Evolutionary conservation across 495 filamentous ascomycete species (phyloP).

Genomic region (Xylaria sp.): DNA sequence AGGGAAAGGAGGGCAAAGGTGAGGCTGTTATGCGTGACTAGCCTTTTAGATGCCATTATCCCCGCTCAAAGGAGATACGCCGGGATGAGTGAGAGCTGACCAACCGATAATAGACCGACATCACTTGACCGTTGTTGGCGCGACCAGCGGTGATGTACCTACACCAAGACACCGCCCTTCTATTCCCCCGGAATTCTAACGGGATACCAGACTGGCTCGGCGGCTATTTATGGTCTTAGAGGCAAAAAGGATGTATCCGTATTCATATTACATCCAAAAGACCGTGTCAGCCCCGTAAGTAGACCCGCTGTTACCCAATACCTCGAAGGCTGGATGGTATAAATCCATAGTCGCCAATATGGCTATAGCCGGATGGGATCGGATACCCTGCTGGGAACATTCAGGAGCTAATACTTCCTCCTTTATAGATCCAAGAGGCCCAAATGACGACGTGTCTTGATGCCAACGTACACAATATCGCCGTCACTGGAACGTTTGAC

Average conservation of each 20-base stretch:
- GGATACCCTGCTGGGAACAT: background rate
- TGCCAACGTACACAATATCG: constrained; percentile 86
- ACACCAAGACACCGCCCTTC: background rate
- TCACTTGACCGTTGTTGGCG: constrained; percentile 88
- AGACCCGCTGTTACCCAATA: background rate
- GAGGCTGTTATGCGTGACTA: background rate
- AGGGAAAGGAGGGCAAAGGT: constrained; percentile 59
- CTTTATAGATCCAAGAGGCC: constrained; percentile 71
- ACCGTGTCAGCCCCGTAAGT: constrained; percentile 71
- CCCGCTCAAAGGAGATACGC: background rate
- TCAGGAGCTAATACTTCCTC: background rate
- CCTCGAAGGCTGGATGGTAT: background rate
- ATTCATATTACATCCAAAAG: constrained; percentile 87
- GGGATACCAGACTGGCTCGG: constrained; percentile 72
- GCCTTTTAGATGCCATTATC: background rate
- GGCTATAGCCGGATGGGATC: background rate
- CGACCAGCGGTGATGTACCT: constrained; percentile 79
- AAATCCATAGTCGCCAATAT: background rate
- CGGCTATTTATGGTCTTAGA: constrained; percentile 95
- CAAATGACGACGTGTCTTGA: constrained; percentile 95
- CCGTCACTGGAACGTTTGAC: constrained; percentile 88
- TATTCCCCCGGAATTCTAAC: background rate
- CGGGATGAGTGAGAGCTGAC: constrained; percentile 3
- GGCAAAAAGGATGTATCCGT: constrained; percentile 96
- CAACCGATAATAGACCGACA: constrained; percentile 70